Base-by-base conservation (phyloP, 1,284 basidiomycete genomes). In the Apiotrichum brassicae region DNA sequence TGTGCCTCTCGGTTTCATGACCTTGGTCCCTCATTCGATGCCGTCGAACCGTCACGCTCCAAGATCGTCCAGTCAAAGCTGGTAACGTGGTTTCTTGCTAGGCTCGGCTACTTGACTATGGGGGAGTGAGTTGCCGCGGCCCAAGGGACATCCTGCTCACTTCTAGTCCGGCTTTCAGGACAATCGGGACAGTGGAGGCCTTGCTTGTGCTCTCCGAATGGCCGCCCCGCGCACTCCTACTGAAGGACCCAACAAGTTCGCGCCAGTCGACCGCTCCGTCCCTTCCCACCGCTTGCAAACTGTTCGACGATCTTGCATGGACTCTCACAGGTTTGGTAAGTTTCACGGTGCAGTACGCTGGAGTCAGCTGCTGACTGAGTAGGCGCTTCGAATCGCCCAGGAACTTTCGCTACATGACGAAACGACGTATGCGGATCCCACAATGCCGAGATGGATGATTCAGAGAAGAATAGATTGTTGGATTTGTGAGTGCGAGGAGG, bases 301-400 rank as follows among this genome's bases (percentile, higher is more conserved):
- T 53, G n/a, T 57, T 55, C n/a, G 58, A 60, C 32, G 53, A 57
- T 36, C 37, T 57, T 7, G 49, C 55, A 3, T 60, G 58, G 58
- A 60, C 55, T 9, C 49, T 57, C 13, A 55, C 54, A 1, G 58
- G 58, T 4, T 26, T 60, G 23, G 38, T 39, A 14, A 24, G 38
- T 39, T 8, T 34, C 18, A 3, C 14, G 20, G 11, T 25, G 3
- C 12, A 14, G 18, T 24, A 22, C 35, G 13, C 3, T n/a, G 19
- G 7, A 22, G 19, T 20, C n/a, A 2, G 14, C 8, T n/a, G 33
- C 33, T 34, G 7, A 34, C 8, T 18, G 13, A 16, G 8, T 24
- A 39, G 37, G 57, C 54, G 13, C 45, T 57, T 18, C 53, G 58
- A 4, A 57, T 60, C 13, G 56, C 55, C 5, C 58, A 57, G 18